Percentiles rank a stretch among this genome's conserved stretches.
Conservation (phyloP, 2,329 filamentous ascomycete species). For the Alternaria panax region DNA sequence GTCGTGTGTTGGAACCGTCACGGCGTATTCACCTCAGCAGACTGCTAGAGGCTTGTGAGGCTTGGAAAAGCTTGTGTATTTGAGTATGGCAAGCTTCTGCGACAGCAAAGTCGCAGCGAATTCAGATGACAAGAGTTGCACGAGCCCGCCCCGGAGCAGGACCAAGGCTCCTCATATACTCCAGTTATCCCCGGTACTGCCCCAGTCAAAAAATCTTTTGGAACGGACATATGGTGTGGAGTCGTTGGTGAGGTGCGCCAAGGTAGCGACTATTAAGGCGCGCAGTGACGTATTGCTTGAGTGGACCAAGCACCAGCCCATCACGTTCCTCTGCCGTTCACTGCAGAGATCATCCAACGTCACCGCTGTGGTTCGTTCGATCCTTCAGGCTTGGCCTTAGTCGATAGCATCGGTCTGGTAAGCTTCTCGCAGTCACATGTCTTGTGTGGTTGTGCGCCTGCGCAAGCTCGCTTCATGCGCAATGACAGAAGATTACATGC, state of each 20-base stretch:
- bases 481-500: neutral
- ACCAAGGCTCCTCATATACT: constrained; percentile 8
- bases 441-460: neutral
- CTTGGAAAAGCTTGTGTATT: constrained; percentile 38
- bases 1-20: constrained; percentile 22
- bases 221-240: constrained; percentile 12
- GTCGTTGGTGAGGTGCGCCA: constrained; percentile 11
- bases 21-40: constrained; percentile 27
- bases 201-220: constrained; percentile 13
- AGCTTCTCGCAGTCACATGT: neutral
- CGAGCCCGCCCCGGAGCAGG: neutral
- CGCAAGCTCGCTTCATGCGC: constrained; percentile 2
- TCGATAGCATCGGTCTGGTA: neutral
- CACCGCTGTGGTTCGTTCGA: constrained; percentile 17
- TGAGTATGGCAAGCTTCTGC: constrained; percentile 7
- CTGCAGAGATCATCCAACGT: constrained; percentile 21
- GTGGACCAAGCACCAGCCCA: constrained; percentile 6
- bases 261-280: constrained; percentile 16
- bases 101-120: constrained; percentile 5
- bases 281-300: constrained; percentile 23
- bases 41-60: constrained; percentile 33
- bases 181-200: neutral
- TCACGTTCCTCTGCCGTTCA: constrained; percentile 9
- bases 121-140: constrained; percentile 1
- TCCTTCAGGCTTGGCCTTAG: constrained; percentile 2